Evolutionary conservation across 2,329 filamentous ascomycete genomes (phyloP).

Genomic region (Sphaerulina populicola): DNA sequence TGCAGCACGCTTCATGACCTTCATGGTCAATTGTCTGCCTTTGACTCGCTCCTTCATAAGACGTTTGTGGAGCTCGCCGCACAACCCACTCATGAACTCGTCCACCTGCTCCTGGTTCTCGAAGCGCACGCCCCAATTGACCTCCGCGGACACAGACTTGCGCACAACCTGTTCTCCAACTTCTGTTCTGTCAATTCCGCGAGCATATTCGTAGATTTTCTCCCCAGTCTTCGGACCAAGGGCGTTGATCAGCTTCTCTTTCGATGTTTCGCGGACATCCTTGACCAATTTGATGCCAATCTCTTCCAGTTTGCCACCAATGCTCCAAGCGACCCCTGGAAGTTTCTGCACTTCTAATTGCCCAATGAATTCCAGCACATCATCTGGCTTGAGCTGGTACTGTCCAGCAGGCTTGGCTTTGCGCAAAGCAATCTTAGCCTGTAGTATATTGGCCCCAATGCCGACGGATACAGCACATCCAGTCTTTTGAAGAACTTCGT

Average conservation of each 20-base stretch:
- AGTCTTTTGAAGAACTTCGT: conserved; percentile 63
- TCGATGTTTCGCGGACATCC: conserved; percentile 68
- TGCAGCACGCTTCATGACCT: conserved; percentile 79
- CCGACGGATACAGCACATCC: conserved; percentile 86
- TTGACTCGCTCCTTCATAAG: conserved; percentile 76
- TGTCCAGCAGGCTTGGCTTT: conserved; percentile 94
- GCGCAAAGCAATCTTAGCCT: conserved; percentile 81
- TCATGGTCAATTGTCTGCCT: conserved; percentile 82
- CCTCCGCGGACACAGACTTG: conserved; percentile 93
- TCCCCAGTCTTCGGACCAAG: conserved; percentile 89
- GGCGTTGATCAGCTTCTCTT: conserved; percentile 62
- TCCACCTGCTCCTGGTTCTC: conserved; percentile 86
- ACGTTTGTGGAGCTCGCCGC: conserved; percentile 72
- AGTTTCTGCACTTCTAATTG: conserved; percentile 70
- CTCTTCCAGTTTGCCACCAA: conserved; percentile 79
- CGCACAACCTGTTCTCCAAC: conserved; percentile 77
- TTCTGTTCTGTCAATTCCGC: conserved; percentile 76
- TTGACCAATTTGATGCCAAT: conserved; percentile 73
- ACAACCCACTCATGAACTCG: conserved; percentile 78
- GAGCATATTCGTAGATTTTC: conserved; percentile 80
- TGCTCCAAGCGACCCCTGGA: conserved; percentile 86
- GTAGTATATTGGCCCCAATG: conserved; percentile 80
- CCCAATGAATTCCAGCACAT: conserved; percentile 67
- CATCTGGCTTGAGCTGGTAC: conserved; percentile 74
- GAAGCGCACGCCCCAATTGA: conserved; percentile 97